Conservation (phyloP, 169 alveolate species). For the Perkinsus marinus region DNA sequence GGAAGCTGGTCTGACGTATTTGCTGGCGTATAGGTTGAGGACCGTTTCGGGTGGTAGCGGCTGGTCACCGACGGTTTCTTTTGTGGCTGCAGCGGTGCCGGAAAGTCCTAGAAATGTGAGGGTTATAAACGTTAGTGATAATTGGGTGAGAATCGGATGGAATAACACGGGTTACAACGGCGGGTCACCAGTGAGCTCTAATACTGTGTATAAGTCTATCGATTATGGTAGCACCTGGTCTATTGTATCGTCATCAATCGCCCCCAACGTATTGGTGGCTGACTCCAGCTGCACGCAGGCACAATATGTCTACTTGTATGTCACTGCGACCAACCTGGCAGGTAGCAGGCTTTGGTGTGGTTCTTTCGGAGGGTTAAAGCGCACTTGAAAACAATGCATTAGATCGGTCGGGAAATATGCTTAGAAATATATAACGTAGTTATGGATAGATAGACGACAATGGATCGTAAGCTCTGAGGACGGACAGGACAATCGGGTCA, state of each 20-base stretch:
- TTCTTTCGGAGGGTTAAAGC: no score
- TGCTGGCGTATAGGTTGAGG: neutral
- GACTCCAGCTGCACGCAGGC: neutral
- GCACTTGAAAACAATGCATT: no score
- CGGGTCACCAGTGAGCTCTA: neutral
- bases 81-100: neutral
- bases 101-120: neutral
- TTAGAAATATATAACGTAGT: no score
- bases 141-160: neutral
- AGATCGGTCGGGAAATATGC: no score
- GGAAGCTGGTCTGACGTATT: neutral
- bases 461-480: no score
- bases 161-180: constrained; percentile 4
- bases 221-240: neutral
- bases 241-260: neutral
- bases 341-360: neutral
- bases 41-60: neutral
- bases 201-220: neutral
- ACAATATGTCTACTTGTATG: neutral
- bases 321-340: neutral
- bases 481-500: no score
- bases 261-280: neutral
- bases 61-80: neutral
- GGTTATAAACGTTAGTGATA: neutral
- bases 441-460: no score